Evolutionary conservation across 2,329 filamentous ascomycete species (phyloP).

Genomic region (Ascochyta clinopodiicola): DNA sequence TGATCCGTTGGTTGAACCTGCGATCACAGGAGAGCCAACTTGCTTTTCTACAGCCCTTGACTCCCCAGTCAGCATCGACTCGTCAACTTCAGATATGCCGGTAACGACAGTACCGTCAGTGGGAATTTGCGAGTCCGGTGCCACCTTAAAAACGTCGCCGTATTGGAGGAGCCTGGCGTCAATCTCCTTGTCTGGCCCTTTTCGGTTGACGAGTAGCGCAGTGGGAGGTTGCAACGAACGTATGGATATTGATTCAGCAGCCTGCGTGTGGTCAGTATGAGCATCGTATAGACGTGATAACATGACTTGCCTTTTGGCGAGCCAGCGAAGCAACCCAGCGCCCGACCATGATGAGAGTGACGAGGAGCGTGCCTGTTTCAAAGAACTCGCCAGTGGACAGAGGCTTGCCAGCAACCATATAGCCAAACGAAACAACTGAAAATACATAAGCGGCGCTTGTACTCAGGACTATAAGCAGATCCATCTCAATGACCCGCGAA

Average conservation of each 20-base stretch:
- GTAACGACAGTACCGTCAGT: constrained; percentile 73
- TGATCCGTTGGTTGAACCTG: constrained; percentile 66
- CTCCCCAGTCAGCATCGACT: constrained; percentile 82
- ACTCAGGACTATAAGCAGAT: constrained; percentile 71
- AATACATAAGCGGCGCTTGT: constrained; percentile 71
- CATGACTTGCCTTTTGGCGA: constrained; percentile 45
- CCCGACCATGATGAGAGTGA: constrained; percentile 62
- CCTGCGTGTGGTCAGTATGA: constrained; percentile 22
- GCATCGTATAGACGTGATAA: neutral
- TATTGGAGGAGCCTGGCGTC: constrained; percentile 73
- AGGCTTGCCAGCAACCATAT: constrained; percentile 43
- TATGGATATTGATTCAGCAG: constrained; percentile 59
- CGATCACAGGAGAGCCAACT: constrained; percentile 62
- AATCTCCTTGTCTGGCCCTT: constrained; percentile 57
- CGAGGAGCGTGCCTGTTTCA: constrained; percentile 62
- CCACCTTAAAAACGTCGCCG: constrained; percentile 70
- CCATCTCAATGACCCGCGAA: constrained; percentile 69
- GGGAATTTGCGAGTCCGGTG: constrained; percentile 64
- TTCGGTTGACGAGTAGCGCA: constrained; percentile 58
- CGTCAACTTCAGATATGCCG: constrained; percentile 71
- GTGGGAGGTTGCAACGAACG: constrained; percentile 63
- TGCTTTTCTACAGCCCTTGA: constrained; percentile 65
- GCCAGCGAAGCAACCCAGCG: constrained; percentile 56
- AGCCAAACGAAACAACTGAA: constrained; percentile 59
- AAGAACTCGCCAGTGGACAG: constrained; percentile 58